Conservation (phyloP, 257 asterid species). For the Solanum corneliomulleri region DNA sequence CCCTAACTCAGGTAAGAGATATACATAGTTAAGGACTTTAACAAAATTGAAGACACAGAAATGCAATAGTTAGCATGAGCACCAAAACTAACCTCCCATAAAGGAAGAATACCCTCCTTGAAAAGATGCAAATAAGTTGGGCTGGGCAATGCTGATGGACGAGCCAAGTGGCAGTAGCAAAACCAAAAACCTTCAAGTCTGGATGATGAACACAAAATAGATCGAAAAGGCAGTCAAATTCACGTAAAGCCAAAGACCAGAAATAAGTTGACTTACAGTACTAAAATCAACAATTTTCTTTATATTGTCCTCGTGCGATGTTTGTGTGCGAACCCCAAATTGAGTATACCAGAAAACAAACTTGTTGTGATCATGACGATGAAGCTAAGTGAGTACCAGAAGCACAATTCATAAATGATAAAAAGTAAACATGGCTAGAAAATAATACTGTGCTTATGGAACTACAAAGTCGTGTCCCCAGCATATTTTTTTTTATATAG, state of each 20-base stretch:
- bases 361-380: constrained; percentile 45
- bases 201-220: background rate
- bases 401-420: background rate
- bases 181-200: constrained; percentile 91
- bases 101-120: constrained; percentile 93
- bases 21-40: background rate
- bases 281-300: constrained; percentile 88
- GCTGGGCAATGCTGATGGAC: constrained; percentile 69
- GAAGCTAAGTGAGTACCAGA: background rate
- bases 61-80: background rate
- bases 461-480: background rate
- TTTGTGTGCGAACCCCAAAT: constrained; percentile 78
- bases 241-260: background rate
- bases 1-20: background rate
- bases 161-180: constrained; percentile 88
- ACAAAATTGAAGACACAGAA: background rate
- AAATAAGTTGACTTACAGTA: constrained; percentile 41
- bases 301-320: constrained; percentile 83
- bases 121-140: constrained; percentile 95
- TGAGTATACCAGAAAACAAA: constrained; percentile 95
- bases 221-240: background rate
- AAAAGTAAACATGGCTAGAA: constrained; percentile 4
- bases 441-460: background rate
- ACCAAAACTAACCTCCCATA: constrained; percentile 72
- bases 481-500: background rate